Evolutionary conservation across 2,329 filamentous ascomycete species (phyloP), one percentile per base, ranked within the genome.

Genomic region (Endocalyx cinctus): DNA sequence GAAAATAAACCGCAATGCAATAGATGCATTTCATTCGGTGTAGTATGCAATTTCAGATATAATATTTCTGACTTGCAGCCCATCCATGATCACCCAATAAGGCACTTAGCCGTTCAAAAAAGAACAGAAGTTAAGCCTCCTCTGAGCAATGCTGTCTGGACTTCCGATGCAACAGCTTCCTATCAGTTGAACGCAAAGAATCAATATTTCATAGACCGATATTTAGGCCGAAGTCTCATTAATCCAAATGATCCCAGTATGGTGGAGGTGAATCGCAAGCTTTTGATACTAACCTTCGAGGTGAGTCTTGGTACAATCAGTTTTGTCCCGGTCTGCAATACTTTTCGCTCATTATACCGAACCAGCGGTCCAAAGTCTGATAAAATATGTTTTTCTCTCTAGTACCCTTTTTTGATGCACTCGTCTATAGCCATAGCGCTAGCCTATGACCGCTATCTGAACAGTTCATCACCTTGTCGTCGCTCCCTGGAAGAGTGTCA

Each of bases 381-480:
- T 47, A 31, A 45, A 33, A 26, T 11, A 29, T 34, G 17, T 14
- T n/a, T 33, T 23, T 23, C 20, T 23, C n/a, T 8, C 25, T 28
- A 56, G 66, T 37, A 67, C 31, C 66, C 67, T 3, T 66, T 51
- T 25, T 42, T 70, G 13, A 68, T 70, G 65, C 67, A 70, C 33
- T 64, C 65, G 18, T 62, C 58, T 6, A 41, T 70, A 5, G 64
- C 63, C 0, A 59, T 69, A 19, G 59, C 65, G 1, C 40, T 63
- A 10, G 48, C 59, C 15, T 67, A 69, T 29, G 60, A 63, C 22
- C 59, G 61, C 26, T 43, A 58, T 31, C 40, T 57, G 1, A 54
- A 56, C 11, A 33, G 27, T 17, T 35, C 50, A 2, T 27, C 14
- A 20, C 33, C 20, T 34, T 41, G 26, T 33, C 53, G 38, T 12